Evolutionary conservation across 495 filamentous ascomycete genomes (phyloP), one percentile per base, ranked within the genome.

Genomic region (Endocarpon pusillum): DNA sequence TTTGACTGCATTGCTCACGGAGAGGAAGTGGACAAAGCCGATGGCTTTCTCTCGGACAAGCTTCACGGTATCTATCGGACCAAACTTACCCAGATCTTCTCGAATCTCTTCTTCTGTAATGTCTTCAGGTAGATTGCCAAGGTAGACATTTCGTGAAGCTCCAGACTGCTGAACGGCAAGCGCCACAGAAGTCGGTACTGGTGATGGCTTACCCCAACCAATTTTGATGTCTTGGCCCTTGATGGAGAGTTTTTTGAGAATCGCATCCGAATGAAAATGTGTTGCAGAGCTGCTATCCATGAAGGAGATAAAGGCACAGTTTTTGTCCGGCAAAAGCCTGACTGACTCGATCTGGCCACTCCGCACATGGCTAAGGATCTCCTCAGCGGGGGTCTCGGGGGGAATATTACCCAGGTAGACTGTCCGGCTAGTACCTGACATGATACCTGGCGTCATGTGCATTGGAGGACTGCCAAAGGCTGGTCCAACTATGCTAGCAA

Each of bases 271-370:
- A 62, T 97, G 89, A 60, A 97, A 97, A 54, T 97, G 89, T 16
- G 85, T 94, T 30, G 89, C 89, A 19, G 91, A 93, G 60, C 82
- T 87, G 41, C 84, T 81, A 48, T 97, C 89, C 42, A 96, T 64
- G 59, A 97, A 97, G 9, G 89, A 97, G 48, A 97, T 97, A 63
- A 97, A 97, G 39, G 89, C 89, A 56, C 89, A 97, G 64, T 96
- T 97, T 80, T 96, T 97, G 59, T 97, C 89, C 12, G 86, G 82
- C 22, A 97, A 69, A 42, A 96, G 66, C 41, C 89, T 75, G 23
- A 96, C 89, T 17, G 91, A 96, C 62, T 97, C 89, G 54, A 97
- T 97, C 47, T 94, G 91, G 21, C 89, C 89, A 55, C 91, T 96
- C 32, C 89, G 75, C 33, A 97, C 89, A 49, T 97, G 89, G 41